A percentile compares a stretch with the other conserved stretches of the same genome.
Conservation (phyloP, 257 asterid genomes). For the Orobanche coerulescens region DNA sequence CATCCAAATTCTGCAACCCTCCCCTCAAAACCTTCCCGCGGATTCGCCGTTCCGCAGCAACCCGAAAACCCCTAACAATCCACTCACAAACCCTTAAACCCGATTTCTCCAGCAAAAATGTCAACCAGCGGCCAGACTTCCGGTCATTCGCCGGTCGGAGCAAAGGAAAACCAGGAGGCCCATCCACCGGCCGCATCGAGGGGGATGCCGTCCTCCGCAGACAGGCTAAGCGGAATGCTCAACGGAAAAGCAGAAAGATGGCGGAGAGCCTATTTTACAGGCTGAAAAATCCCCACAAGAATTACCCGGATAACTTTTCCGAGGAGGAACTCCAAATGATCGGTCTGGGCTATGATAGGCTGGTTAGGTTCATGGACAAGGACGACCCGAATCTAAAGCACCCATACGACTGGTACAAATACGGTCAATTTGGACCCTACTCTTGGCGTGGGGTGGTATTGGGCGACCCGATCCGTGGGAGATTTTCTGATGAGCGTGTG, state of each 20-base stretch:
- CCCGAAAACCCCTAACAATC: constrained; percentile 26
- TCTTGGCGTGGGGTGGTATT: constrained; percentile 95
- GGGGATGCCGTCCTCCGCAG: constrained; percentile 70
- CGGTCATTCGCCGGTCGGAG: constrained; percentile 76
- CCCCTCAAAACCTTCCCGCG: constrained; percentile 25
- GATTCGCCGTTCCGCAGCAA: constrained; percentile 11
- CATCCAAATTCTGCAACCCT: constrained; percentile 35
- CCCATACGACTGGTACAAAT: constrained; percentile 93
- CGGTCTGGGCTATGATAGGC: constrained; percentile 84
- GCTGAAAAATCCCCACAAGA: constrained; percentile 76
- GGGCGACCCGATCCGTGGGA: constrained; percentile 85
- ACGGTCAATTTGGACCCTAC: constrained; percentile 92
- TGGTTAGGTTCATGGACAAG: constrained; percentile 84
- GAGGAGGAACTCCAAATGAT: constrained; percentile 92
- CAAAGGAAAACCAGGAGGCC: constrained; percentile 55
- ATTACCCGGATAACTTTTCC: constrained; percentile 68
- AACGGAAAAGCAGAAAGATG: constrained; percentile 49
- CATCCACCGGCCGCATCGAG: constrained; percentile 62
- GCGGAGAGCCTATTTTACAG: constrained; percentile 76
- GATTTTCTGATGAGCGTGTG: constrained; percentile 67
- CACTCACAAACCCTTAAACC: constrained; percentile 18
- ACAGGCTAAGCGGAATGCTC: constrained; percentile 63
- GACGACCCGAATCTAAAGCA: constrained; percentile 93
- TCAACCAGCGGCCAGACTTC: constrained; percentile 36
- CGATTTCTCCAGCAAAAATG: constrained; percentile 24